These are phyloP conservation scores for Diddensiella transvaalensis DNA, from an alignment of 805 yeast species.

Conservation along the genomic window DNA sequence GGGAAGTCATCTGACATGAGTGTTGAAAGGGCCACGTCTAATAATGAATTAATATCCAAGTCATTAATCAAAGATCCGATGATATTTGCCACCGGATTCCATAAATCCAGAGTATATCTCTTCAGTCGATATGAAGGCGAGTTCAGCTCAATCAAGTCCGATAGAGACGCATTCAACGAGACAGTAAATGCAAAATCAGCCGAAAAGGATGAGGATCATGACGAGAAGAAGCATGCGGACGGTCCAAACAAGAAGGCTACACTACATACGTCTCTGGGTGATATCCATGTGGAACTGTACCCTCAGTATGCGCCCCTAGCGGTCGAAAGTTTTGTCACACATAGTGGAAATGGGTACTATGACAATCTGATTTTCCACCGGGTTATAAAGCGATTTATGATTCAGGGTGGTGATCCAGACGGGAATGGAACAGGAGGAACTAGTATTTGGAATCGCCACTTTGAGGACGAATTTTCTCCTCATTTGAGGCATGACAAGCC, in stretches of 20 bases:
- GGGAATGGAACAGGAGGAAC: conserved; percentile 43
- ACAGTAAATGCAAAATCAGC: neutral
- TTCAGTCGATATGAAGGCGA: conserved; percentile 27
- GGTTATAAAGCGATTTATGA: conserved; percentile 52
- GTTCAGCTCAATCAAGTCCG: conserved; percentile 18
- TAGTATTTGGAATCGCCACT: conserved; percentile 35
- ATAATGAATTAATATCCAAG: conserved; percentile 30
- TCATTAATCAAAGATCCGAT: conserved; percentile 31
- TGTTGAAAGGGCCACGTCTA: conserved; percentile 33
- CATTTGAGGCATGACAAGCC: conserved; percentile 48
- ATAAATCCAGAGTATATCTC: conserved; percentile 28
- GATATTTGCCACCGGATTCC: conserved; percentile 29
- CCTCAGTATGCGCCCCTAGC: conserved; percentile 40
- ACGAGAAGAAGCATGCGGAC: neutral
- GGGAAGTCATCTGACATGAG: conserved; percentile 25
- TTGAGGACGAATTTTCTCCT: conserved; percentile 49
- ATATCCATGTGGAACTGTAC: conserved; percentile 38
- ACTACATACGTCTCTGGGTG: conserved; percentile 43
- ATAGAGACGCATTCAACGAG: conserved; percentile 32
- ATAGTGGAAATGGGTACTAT: conserved; percentile 39
- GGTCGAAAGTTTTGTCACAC: conserved; percentile 39
- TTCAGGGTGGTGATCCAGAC: conserved; percentile 57
- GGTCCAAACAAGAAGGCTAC: no score
- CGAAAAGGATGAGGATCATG: conserved; percentile 41
- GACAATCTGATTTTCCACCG: conserved; percentile 37